phyloP scores from a whole-genome alignment of 306 rosid species.

The Vigna reflexopilosa region DNA sequence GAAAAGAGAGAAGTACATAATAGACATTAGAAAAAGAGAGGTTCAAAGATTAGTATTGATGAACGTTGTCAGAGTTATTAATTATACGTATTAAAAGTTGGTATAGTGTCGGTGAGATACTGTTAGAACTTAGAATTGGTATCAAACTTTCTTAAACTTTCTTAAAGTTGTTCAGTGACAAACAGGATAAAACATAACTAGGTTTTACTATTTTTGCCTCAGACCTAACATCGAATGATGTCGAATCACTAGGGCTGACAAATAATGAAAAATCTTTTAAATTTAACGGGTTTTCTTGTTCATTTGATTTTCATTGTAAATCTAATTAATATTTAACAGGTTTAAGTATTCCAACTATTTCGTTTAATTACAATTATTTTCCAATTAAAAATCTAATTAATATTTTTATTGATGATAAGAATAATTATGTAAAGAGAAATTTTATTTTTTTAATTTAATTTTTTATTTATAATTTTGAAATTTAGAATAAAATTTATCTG shows the following conservation, averaged over 20 bases:
- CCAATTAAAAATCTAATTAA: not conserved
- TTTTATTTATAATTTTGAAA: not conserved
- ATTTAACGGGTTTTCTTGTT: not conserved
- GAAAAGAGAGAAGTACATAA: too few species aligned
- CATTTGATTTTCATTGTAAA: not conserved
- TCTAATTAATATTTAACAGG: not conserved
- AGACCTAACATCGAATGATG: not conserved
- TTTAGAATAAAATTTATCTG: not conserved
- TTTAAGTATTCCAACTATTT: too few species aligned
- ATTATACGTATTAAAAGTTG: not conserved
- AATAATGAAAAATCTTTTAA: not conserved
- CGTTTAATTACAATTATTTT: too few species aligned
- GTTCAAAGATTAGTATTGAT: not conserved
- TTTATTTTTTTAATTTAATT: too few species aligned
- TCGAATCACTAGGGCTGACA: not conserved
- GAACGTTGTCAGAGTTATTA: not conserved
- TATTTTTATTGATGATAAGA: not conserved
- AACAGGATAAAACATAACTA: not conserved
- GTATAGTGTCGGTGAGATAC: not conserved
- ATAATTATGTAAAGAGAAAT: not conserved
- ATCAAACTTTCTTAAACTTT: not conserved
- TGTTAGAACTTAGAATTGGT: not conserved
- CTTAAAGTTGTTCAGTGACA: not conserved
- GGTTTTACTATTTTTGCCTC: not conserved
- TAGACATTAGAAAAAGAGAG: too few species aligned